Evolutionary conservation across 192 early-diverging fungal species (phyloP).

Genomic region (Lunasporangiospora selenospora): DNA sequence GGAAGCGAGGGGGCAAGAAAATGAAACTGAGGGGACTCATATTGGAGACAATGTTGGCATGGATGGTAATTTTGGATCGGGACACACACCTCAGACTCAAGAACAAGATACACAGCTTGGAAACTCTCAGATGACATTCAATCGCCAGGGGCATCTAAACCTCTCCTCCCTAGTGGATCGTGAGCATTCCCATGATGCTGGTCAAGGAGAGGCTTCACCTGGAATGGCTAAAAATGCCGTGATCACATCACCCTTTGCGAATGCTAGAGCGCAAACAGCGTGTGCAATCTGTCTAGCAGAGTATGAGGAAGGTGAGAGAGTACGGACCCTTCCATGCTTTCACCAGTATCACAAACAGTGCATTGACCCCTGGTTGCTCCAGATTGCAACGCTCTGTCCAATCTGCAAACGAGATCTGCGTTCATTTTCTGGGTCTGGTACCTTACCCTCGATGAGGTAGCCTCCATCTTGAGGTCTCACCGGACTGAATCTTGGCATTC

Average conservation of each 20-base stretch:
- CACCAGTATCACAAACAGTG: constrained; percentile 62
- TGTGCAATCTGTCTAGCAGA: constrained; percentile 62
- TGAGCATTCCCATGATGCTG: not conserved
- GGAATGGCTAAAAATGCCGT: too few relatives aligned
- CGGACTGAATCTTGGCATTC: too few relatives aligned
- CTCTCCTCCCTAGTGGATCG: not conserved
- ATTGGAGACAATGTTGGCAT: not conserved
- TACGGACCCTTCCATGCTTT: constrained; percentile 56
- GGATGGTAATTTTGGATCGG: constrained; percentile 14
- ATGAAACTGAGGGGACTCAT: too few relatives aligned
- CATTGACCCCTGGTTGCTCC: constrained; percentile 59
- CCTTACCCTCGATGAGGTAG: too few relatives aligned
- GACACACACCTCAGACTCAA: too few relatives aligned
- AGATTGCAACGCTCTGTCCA: constrained; percentile 59
- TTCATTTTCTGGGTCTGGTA: constrained; percentile 5
- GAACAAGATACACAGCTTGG: too few relatives aligned
- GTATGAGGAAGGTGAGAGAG: constrained; percentile 53
- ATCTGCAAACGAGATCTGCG: constrained; percentile 57
- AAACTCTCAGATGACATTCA: constrained; percentile 7
- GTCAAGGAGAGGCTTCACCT: constrained; percentile 8
- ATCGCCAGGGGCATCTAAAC: constrained; percentile 12
- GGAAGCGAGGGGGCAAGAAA: too few relatives aligned
- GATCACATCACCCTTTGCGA: constrained; percentile 48
- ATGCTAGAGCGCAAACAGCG: constrained; percentile 42
- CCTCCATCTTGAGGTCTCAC: too few relatives aligned